Evolutionary conservation across 768 basidiomycete genomes (phyloP).

Genomic region (Amanita brunnescens): DNA sequence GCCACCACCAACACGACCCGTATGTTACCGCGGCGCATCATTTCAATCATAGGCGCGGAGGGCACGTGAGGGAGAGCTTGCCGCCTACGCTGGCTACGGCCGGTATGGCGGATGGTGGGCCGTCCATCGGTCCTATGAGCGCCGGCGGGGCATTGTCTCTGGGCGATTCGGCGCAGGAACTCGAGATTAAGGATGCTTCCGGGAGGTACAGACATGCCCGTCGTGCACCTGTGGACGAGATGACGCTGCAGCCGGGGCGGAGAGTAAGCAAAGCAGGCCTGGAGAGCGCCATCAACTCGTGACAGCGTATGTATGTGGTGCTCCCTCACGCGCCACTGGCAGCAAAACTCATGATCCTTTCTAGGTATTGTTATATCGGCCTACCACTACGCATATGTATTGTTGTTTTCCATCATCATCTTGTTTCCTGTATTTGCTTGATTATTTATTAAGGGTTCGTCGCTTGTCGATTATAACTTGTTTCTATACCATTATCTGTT

Average conservation of each 20-base stretch:
- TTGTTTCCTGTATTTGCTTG: neutral
- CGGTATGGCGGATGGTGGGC: constrained; percentile 27
- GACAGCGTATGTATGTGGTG: neutral
- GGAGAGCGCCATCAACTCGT: constrained; percentile 45
- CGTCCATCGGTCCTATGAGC: constrained; percentile 19
- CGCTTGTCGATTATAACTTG: neutral
- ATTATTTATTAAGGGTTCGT: neutral
- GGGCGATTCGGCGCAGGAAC: constrained; percentile 69
- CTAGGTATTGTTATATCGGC: constrained; percentile 9
- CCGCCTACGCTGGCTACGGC: constrained; percentile 42
- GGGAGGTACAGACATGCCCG: constrained; percentile 86
- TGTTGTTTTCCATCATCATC: neutral
- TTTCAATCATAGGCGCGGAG: constrained; percentile 30
- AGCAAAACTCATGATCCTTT: neutral
- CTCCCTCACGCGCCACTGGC: neutral
- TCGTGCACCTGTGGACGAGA: constrained; percentile 81
- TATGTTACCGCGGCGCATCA: constrained; percentile 36
- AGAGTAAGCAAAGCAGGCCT: constrained; percentile 91
- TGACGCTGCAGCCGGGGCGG: constrained; percentile 80
- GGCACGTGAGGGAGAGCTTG: constrained; percentile 68
- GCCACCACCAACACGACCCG: constrained; percentile 24
- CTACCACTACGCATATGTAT: neutral
- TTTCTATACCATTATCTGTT: neutral
- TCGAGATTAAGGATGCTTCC: constrained; percentile 80
- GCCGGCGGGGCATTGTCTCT: constrained; percentile 33